Percentiles rank a stretch among this genome's conserved stretches.
These are phyloP conservation scores for Parathielavia hyrcaniae DNA, from an alignment of 495 filamentous ascomycete species.

Conservation along the genomic window DNA sequence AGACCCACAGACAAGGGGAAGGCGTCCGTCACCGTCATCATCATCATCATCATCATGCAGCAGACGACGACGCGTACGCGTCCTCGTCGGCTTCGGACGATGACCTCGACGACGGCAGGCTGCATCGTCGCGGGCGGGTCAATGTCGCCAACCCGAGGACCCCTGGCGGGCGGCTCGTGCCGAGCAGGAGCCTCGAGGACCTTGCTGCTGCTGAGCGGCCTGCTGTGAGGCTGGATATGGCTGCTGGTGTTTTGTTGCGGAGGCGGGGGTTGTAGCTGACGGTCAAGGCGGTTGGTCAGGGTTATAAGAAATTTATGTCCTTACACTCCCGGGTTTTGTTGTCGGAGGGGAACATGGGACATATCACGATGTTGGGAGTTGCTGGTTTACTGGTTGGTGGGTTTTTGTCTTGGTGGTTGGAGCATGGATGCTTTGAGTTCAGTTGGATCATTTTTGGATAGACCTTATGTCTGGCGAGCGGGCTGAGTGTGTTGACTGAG, in stretches of 20 bases:
- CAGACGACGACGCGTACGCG: slow-evolving; percentile 30
- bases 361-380: too few relatives aligned
- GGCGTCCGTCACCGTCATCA: background rate
- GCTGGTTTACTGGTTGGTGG: too few relatives aligned
- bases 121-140: slow-evolving; percentile 44
- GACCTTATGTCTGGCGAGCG: too few relatives aligned
- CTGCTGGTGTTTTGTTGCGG: slow-evolving; percentile 18
- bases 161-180: slow-evolving; percentile 43
- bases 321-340: too few relatives aligned
- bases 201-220: slow-evolving; percentile 34
- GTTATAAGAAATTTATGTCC: too few relatives aligned
- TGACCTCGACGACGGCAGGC: slow-evolving; percentile 33
- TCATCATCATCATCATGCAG: background rate
- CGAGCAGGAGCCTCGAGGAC: slow-evolving; percentile 43
- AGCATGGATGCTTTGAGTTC: too few relatives aligned
- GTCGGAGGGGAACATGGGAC: too few relatives aligned
- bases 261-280: background rate
- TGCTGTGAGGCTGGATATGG: slow-evolving; percentile 34
- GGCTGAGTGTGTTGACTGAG: too few relatives aligned
- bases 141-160: slow-evolving; percentile 52
- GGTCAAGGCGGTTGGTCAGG: too few relatives aligned
- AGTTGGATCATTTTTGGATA: too few relatives aligned
- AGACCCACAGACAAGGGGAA: background rate
- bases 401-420: too few relatives aligned
- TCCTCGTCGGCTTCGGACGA: slow-evolving; percentile 27